Base-by-base conservation (phyloP, 257 asterid species). In the Ajuga chamaepitys region DNA sequence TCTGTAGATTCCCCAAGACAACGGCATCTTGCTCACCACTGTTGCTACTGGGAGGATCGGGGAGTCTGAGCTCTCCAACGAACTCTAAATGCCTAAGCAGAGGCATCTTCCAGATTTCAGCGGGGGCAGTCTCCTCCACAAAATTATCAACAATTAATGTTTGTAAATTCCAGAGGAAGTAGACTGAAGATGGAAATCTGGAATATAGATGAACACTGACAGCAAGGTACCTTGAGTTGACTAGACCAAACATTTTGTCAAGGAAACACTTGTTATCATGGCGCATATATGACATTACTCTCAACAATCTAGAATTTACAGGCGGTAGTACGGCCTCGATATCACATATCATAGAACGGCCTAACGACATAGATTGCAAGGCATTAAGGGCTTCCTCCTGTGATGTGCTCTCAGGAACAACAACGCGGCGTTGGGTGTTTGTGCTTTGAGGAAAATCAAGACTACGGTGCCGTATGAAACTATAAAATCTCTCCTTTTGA, bases 51-150 rank as follows among this genome's bases (percentile, higher is more conserved):
- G 24, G 37, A 41, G 44, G 62, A 25, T 3, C 9, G 0, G 42
- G 13, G 42, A 53, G 40, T 3, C 17, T 5, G 20, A 59, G 12
- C 2, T 20, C 62, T 2, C 9, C 20, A 12, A 10, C 38, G 6
- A 41, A 40, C 32, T 14, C 20, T 9, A 59, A 28, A 5, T 40
- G 63, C 55, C 55, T 66, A 41, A 66, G 25, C 1, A 22, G 63
- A 53, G 71, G 40, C 71, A 53, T 66, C 30, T 28, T 9, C 63
- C 71, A 66, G 3, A 66, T 66, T 2, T 66, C 71, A 41, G 9
- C 2, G 2, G 62, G 38, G 1, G 53, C 66, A 24, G 7, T 28
- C 2, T 18, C 17, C 2, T 10, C 37, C 9, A 5, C 37, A 4
- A 8, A 1, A 0, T 21, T 5, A 0, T 44, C 22, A 14, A 45